Conservation (phyloP, 2,329 filamentous ascomycete genomes). For the Teratosphaeriaceae sp. region DNA sequence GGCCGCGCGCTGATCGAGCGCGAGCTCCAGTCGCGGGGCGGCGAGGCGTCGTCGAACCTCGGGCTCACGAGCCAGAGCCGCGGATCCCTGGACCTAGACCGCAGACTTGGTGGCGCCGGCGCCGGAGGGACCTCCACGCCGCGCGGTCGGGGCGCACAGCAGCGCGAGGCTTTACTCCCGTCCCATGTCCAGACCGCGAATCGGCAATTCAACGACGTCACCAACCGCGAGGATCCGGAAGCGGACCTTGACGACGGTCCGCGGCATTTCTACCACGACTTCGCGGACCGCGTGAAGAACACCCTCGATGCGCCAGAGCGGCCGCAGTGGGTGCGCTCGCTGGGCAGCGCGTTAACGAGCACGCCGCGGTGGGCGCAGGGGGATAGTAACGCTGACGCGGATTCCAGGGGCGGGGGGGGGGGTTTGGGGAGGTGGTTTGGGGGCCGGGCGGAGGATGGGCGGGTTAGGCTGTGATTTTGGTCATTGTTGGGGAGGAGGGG, state of each 20-base stretch:
- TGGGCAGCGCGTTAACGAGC: conserved; percentile 51
- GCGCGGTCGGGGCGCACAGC: conserved; percentile 2
- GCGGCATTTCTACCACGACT: conserved; percentile 68
- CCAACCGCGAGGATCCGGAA: conserved; percentile 40
- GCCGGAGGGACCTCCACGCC: conserved; percentile 5
- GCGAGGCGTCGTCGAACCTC: conserved; percentile 26
- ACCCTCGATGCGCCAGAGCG: conserved; percentile 78
- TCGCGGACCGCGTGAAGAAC: conserved; percentile 82
- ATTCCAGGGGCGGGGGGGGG: conserved; percentile 10
- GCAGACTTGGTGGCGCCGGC: conserved; percentile 6
- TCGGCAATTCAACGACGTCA: conserved; percentile 26
- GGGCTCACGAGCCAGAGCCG: conserved; percentile 23
- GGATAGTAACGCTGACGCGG: conserved; percentile 30
- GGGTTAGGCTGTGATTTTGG: conserved; percentile 21
- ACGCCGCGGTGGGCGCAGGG: conserved; percentile 76
- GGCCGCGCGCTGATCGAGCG: conserved; percentile 84
- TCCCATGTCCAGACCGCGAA: conserved; percentile 19
- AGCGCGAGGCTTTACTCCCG: conserved; percentile 4
- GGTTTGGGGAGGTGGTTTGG: conserved; percentile 29
- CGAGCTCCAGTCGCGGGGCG: conserved; percentile 49
- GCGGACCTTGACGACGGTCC: conserved; percentile 59
- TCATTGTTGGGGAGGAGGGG: neutral
- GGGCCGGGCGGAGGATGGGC: conserved; percentile 24
- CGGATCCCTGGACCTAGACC: conserved; percentile 23
- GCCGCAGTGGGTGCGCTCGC: conserved; percentile 58